Base-by-base conservation (phyloP, 306 rosid genomes). In the Alnus glutinosa region DNA sequence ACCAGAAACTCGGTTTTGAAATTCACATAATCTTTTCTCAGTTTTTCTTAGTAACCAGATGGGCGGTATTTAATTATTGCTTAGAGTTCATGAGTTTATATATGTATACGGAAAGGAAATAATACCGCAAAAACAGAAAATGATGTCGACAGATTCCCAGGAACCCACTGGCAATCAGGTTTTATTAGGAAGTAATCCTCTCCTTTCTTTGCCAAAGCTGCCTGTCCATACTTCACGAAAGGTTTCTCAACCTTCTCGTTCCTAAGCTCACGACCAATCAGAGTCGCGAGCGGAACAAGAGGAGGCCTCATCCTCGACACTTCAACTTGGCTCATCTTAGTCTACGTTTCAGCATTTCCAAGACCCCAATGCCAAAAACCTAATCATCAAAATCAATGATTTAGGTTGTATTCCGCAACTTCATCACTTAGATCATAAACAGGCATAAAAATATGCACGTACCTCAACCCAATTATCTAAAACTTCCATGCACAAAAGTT, bases 191-290 rank as follows among this genome's bases (percentile, higher is more conserved):
- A 96, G 86, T 89, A 96, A 85, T 96, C 98, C 86, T 96, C 99
- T 77, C 99, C 99, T 81, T 96, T 96, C 90, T 89, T 96, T 23
- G 98, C 98, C 96, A 96, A 88, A 77, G 94, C 99, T 78, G 99
- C 97, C 83, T 96, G 99, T 37, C 99, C 99, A 78, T 86, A 88
- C 89, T 93, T 96, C 55, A 96, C 88, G 55, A 85, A 90, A 71
- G 99, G 99, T 68, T 87, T 85, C 86, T 90, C 96, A 78, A 89
- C 88, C 79, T 89, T 91, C 72, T 87, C 91, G 47, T 79, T 86
- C 76, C 98, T 89, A 81, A 96, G 89, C 91, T 96, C 98, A 9
- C 94, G 97, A 78, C 99, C 99, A 49, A 96, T 84, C 83, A 96
- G 86, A 73, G 99, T 96, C 6, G 93, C 99, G 78, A 96, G 91